Evolutionary conservation across 2,329 filamentous ascomycete species (phyloP), one percentile per base, ranked within the genome.

Genomic region (Ramichloridium luteum): DNA sequence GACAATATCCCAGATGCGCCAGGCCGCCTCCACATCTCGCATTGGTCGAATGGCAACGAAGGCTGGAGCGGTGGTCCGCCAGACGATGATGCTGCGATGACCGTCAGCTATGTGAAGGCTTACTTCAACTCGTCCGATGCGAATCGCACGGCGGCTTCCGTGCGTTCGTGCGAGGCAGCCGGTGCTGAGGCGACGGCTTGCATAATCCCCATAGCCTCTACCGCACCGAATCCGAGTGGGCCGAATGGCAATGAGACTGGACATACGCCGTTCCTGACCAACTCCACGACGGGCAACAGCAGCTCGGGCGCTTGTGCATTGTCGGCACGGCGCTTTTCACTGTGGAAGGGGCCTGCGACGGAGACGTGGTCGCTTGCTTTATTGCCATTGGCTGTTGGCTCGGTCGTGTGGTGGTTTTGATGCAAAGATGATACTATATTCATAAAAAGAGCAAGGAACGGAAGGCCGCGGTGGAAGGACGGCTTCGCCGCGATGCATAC

Each of bases 41-140:
- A 86, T 53, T 70, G 80, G 80, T 82, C 77, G 51, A 86, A 85
- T 44, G 80, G 80, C 18, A 77, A 85, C 49, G 50, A 63, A 4
- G 48, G 61, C 2, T 88, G 81, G 81, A 80, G 75, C 25, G 73
- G 65, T 9, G 81, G 80, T 0, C 81, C 81, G 3, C 80, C 81
- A 0, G 42, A 44, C 0, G 40, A 61, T 18, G 75, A 85, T 45
- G 72, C 80, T 0, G 57, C 67, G 12, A 62, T 82, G 45, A 70
- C 66, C 5, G 64, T 86, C 14, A 69, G 65, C 22, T 84, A 84
- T 47, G 67, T 84, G 35, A 83, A 81, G 53, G 76, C 75, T 0
- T 88, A 86, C 55, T 88, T 85, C 61, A 86, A 86, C 60, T 76
- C 76, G 11, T 41, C 40, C 12, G 28, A 29, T n/a, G 30, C 20